phyloP scores from a whole-genome alignment of 768 basidiomycete species.

The Dictyophora rubrovolvata region DNA sequence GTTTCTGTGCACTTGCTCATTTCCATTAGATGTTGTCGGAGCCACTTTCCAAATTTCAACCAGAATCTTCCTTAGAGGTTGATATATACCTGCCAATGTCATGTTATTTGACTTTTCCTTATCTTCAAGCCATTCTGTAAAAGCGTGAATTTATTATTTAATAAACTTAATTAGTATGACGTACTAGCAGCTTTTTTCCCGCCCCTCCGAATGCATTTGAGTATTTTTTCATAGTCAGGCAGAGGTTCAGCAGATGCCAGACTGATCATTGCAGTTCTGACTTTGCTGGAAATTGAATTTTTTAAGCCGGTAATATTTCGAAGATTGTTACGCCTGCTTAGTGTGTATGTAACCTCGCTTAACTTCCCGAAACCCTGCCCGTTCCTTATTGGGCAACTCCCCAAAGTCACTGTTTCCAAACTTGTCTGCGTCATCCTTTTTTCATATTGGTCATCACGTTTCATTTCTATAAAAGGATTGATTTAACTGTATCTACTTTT shows the following conservation, averaged over 20 bases:
- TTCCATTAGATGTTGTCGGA: constrained; percentile 18
- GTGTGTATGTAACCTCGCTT: too few species aligned
- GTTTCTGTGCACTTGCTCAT: constrained; percentile 19
- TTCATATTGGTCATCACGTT: too few species aligned
- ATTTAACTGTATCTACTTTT: too few species aligned
- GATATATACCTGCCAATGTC: constrained; percentile 19
- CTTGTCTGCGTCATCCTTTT: too few species aligned
- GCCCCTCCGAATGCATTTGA: constrained; percentile 14
- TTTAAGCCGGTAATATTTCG: constrained; percentile 14
- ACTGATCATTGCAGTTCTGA: constrained; percentile 18
- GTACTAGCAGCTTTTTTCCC: constrained; percentile 18
- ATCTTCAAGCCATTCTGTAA: constrained; percentile 22
- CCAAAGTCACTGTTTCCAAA: too few species aligned
- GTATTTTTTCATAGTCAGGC: constrained; percentile 12
- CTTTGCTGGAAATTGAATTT: constrained; percentile 2
- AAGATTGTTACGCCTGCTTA: too few species aligned
- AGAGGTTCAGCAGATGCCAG: constrained; percentile 17
- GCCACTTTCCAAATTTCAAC: constrained; percentile 20
- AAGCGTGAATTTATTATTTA: not conserved
- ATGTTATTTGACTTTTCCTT: constrained; percentile 14
- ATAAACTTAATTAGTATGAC: not conserved
- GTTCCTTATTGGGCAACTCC: too few species aligned
- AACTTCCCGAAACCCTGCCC: too few species aligned
- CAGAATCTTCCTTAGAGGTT: constrained; percentile 20
- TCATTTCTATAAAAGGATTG: too few species aligned